phyloP scores from a whole-genome alignment of 768 basidiomycete genomes.

The Boletus subcaerulescens region DNA sequence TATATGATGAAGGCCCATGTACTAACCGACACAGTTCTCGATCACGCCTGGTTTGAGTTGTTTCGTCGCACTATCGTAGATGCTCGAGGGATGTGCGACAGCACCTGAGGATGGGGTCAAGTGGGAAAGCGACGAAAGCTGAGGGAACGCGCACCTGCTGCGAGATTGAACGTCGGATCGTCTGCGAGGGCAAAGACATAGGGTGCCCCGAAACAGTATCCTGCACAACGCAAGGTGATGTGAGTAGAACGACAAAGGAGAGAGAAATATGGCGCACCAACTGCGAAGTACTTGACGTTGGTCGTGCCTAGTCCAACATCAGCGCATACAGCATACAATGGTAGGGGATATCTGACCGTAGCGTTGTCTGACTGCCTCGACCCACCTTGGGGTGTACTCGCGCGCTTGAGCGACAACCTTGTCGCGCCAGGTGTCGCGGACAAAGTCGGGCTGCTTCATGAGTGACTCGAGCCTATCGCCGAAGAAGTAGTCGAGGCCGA shows the following conservation, averaged over 20 bases:
- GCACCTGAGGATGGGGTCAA: conserved; percentile 37
- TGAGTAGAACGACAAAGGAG: not conserved
- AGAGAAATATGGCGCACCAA: conserved; percentile 31
- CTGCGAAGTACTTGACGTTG: conserved; percentile 42
- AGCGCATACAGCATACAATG: conserved; percentile 8
- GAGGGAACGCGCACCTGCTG: conserved; percentile 38
- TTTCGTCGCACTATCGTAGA: conserved; percentile 8
- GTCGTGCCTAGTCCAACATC: conserved; percentile 10
- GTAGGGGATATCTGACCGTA: conserved; percentile 38
- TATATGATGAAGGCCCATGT: not conserved
- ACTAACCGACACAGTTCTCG: conserved; percentile 45
- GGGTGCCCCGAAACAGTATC: conserved; percentile 59
- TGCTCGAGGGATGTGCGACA: conserved; percentile 50
- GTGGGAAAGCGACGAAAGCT: not conserved
- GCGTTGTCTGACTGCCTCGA: conserved; percentile 44
- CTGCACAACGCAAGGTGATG: conserved; percentile 23
- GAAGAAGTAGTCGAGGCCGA: conserved; percentile 64
- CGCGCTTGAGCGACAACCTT: conserved; percentile 35
- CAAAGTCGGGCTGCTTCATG: conserved; percentile 35
- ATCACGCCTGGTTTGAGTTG: conserved; percentile 48
- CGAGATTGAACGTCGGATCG: conserved; percentile 37
- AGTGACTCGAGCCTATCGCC: conserved; percentile 50
- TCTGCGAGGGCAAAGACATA: conserved; percentile 47
- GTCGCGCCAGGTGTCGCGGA: conserved; percentile 42
- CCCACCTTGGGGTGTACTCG: conserved; percentile 47